These are phyloP conservation scores for Ogataea trehalophila DNA, from an alignment of 805 yeast genomes.

Conservation along the genomic window DNA sequence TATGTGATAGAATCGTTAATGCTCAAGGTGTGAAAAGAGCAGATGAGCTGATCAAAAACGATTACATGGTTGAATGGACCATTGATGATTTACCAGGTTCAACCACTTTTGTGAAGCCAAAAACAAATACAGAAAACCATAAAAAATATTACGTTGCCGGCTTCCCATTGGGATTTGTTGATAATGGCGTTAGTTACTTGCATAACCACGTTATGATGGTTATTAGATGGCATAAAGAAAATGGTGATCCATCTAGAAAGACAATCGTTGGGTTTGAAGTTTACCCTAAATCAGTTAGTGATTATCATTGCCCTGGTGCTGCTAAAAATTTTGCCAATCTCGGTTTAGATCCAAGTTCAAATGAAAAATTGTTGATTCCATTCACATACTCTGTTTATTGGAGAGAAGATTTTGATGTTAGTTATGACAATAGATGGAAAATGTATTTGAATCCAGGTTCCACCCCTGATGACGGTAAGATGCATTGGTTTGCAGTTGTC, in stretches of 20 bases:
- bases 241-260: constrained; percentile 33
- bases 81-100: constrained; percentile 86
- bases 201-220: constrained; percentile 83
- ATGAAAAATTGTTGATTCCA: constrained; percentile 48
- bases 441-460: constrained; percentile 38
- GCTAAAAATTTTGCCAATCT: constrained; percentile 54
- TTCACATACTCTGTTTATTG: constrained; percentile 84
- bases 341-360: constrained; percentile 42
- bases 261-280: constrained; percentile 87
- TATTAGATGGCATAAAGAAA: constrained; percentile 58
- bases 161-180: constrained; percentile 74
- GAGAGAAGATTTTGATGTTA: constrained; percentile 70
- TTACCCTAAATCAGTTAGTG: constrained; percentile 75
- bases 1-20: constrained; percentile 65
- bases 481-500: constrained; percentile 75
- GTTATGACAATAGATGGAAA: constrained; percentile 70
- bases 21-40: constrained; percentile 51
- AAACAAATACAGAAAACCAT: constrained; percentile 40
- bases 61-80: constrained; percentile 79
- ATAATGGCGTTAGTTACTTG: constrained; percentile 53
- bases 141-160: constrained; percentile 77
- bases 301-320: constrained; percentile 70
- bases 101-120: constrained; percentile 64
- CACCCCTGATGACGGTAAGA: constrained; percentile 49
- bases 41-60: constrained; percentile 54